These are phyloP conservation scores for Teunomyces lycoperdinae DNA, from an alignment of 805 yeast species.

Conservation along the genomic window DNA sequence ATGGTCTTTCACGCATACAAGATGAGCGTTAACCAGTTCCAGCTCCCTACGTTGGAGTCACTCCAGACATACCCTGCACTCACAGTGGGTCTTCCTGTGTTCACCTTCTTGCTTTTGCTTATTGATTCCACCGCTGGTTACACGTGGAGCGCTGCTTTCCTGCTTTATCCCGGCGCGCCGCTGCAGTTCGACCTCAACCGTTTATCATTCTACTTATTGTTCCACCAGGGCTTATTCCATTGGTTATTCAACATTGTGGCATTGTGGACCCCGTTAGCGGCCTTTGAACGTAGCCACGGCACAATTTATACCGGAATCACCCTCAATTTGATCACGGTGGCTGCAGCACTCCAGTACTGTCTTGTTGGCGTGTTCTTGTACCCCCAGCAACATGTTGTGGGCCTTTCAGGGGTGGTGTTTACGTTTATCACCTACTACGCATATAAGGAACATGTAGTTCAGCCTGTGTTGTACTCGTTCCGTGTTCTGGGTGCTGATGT, in stretches of 20 bases:
- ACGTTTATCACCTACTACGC: constrained; percentile 62
- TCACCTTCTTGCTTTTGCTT: constrained; percentile 46
- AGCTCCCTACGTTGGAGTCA: constrained; percentile 2
- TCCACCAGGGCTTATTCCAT: constrained; percentile 62
- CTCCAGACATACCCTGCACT: constrained; percentile 49
- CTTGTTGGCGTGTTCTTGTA: constrained; percentile 48
- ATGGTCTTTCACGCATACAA: not conserved
- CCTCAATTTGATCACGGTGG: constrained; percentile 65
- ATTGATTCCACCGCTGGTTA: constrained; percentile 25
- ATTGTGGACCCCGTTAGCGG: constrained; percentile 56
- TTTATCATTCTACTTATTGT: constrained; percentile 70
- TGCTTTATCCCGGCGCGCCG: constrained; percentile 56
- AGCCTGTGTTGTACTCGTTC: constrained; percentile 39
- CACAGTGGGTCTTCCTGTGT: constrained; percentile 58
- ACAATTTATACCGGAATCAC: constrained; percentile 84
- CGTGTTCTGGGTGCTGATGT: constrained; percentile 33
- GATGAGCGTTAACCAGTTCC: not conserved
- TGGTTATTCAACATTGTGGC: constrained; percentile 57
- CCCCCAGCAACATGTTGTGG: constrained; percentile 55
- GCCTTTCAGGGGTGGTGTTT: constrained; percentile 74
- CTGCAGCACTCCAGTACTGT: constrained; percentile 65
- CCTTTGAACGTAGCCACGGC: constrained; percentile 72
- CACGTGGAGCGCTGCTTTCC: constrained; percentile 33
- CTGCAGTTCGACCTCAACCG: constrained; percentile 44
- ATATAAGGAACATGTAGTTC: constrained; percentile 37